phyloP scores from a whole-genome alignment of 495 filamentous ascomycete species.

The Aspergillus sparsus region DNA sequence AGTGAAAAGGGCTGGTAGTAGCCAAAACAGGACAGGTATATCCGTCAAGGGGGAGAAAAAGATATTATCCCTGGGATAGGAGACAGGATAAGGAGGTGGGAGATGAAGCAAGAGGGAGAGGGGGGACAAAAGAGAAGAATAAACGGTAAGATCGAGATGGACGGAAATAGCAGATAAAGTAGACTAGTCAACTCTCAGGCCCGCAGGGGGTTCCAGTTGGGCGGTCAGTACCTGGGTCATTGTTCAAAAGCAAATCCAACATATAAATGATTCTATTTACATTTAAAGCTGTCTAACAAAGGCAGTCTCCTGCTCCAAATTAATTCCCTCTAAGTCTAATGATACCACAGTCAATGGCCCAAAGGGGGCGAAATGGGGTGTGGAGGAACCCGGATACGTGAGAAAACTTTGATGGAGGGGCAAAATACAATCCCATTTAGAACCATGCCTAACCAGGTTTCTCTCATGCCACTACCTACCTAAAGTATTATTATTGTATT shows the following conservation, averaged over 20 bases:
- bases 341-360: neutral
- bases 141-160: constrained; percentile 21
- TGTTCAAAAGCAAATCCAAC: neutral
- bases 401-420: neutral
- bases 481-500: no score
- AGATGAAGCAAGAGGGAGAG: constrained; percentile 14
- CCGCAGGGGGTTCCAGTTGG: constrained; percentile 14
- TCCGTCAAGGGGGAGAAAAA: constrained; percentile 4
- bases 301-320: no score
- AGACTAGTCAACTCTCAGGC: constrained; percentile 17
- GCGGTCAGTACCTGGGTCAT: constrained; percentile 12
- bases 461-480: no score
- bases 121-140: constrained; percentile 19
- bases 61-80: neutral
- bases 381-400: neutral
- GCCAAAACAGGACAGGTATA: constrained; percentile 13
- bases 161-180: constrained; percentile 18
- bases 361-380: neutral
- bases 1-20: constrained; percentile 2
- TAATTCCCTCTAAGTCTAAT: neutral
- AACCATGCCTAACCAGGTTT: no score
- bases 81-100: constrained; percentile 2
- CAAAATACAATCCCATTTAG: neutral
- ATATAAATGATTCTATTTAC: neutral
- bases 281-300: no score